Base-by-base conservation (phyloP, 306 rosid genomes). In the Rosa lucieae region DNA sequence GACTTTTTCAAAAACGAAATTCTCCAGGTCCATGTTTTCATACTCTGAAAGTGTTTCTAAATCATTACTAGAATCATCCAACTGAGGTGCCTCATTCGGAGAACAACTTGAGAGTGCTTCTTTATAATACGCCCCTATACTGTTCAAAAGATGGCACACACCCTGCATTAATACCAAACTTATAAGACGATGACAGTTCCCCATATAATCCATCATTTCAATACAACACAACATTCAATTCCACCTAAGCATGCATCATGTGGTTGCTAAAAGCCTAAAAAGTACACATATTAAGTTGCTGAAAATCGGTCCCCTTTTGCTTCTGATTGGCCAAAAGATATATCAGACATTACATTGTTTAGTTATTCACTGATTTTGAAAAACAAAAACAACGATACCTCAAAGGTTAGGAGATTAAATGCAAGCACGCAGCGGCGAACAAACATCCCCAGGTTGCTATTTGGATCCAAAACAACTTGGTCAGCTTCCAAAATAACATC, bases 1-100 rank as follows among this genome's bases (percentile, higher is more conserved):
- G 68, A 95, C 98, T 88, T 95, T 92, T 29, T 89, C 92, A 73
- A 86, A 92, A 70, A 91, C 95, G 79, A 92, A 84, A 83, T 89
- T 95, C 86, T 95, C 99, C 78, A 95, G 81, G 84, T 95, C 99
- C 98, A 92, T 95, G 83, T 90, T 95, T 84, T 91, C 96, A 82
- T 92, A 88, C 78, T 90, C 97, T 52, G 94, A 85, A 72, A 80
- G 79, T 47, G 92, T 86, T 89, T 92, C 99, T 48, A 83, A 84
- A 82, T 90, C 90, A 84, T 92, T 87, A 76, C 92, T 88, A 78
- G 92, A 86, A 77, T 75, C 93, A 75, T 91, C 93, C 76, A 92
- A 84, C 67, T 86, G 86, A 13, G 91, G 86, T 66, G 84, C 88
- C 74, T 87, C 97, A 78, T 86, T 89, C 37, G 87, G 75, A 81